Conservation (phyloP, 805 yeast species). For the Lipomyces yamadae region DNA sequence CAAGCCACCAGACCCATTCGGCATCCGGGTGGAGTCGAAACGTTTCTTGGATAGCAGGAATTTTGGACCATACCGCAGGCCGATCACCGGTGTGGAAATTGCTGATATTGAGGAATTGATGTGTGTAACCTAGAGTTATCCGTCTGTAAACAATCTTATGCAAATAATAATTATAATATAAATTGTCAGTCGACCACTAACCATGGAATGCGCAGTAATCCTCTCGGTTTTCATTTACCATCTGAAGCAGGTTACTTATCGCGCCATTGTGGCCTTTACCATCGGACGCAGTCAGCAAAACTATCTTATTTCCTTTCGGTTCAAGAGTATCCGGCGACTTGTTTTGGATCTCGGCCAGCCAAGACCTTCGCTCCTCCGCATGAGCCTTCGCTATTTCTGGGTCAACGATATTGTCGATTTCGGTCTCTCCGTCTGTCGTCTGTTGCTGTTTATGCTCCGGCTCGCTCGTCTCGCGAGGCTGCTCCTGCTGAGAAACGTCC, state of each 20-base stretch:
- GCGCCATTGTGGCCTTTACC: constrained; percentile 29
- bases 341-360: not conserved
- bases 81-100: constrained; percentile 31
- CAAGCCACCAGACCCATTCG: constrained; percentile 51
- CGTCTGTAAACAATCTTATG: not conserved
- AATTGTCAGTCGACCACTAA: not conserved
- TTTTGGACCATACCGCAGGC: constrained; percentile 44
- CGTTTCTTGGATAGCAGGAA: constrained; percentile 45
- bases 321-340: constrained; percentile 13
- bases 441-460: not conserved
- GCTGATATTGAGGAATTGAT: constrained; percentile 42
- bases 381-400: not conserved
- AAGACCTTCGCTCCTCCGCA: not conserved
- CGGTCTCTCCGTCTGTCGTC: not conserved
- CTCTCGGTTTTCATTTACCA: constrained; percentile 40
- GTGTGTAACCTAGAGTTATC: constrained; percentile 37
- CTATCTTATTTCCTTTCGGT: constrained; percentile 33
- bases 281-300: constrained; percentile 35
- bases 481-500: not conserved
- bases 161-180: not conserved
- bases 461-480: not conserved
- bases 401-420: not conserved
- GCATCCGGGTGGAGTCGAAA: constrained; percentile 44
- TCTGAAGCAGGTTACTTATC: constrained; percentile 16
- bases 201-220: constrained; percentile 42